Conservation (phyloP, 805 yeast species). For the Wickerhamomyces hampshirensis region DNA sequence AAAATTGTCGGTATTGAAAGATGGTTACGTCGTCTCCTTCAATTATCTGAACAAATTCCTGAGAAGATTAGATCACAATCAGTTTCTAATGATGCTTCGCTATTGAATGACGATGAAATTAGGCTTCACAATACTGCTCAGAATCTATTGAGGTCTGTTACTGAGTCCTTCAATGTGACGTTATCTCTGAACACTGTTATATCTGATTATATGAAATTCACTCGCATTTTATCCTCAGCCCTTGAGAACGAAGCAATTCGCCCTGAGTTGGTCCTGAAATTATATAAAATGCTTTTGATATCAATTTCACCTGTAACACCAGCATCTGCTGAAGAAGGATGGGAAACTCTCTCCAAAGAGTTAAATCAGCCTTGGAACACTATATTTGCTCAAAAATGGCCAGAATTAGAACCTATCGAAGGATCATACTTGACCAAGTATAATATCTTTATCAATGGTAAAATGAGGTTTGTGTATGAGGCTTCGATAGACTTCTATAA, state of each 20-base stretch:
- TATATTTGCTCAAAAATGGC: conserved; percentile 63
- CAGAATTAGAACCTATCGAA: conserved; percentile 36
- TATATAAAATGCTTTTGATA: conserved; percentile 51
- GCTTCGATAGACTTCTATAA: conserved; percentile 33
- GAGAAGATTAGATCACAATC: conserved; percentile 1
- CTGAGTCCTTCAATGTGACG: conserved; percentile 53
- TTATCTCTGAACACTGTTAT: conserved; percentile 78
- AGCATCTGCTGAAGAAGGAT: conserved; percentile 73
- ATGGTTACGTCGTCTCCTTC: conserved; percentile 66
- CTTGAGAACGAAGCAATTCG: conserved; percentile 33
- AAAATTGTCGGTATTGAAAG: conserved; percentile 85
- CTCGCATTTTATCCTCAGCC: conserved; percentile 44
- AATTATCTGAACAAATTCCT: conserved; percentile 17
- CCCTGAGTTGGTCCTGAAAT: conserved; percentile 39
- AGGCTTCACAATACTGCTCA: conserved; percentile 55
- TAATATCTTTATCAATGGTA: conserved; percentile 72
- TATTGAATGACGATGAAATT: conserved; percentile 40
- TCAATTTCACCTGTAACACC: conserved; percentile 81
- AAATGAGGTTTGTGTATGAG: conserved; percentile 45
- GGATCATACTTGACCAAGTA: conserved; percentile 38
- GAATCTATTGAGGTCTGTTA: conserved; percentile 41
- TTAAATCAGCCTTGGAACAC: conserved; percentile 37
- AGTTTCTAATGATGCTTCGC: neutral
- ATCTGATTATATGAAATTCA: conserved; percentile 85
- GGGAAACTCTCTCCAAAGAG: conserved; percentile 42